These are phyloP conservation scores for Eucommia ulmoides DNA, from an alignment of 257 asterid species.

Conservation along the genomic window DNA sequence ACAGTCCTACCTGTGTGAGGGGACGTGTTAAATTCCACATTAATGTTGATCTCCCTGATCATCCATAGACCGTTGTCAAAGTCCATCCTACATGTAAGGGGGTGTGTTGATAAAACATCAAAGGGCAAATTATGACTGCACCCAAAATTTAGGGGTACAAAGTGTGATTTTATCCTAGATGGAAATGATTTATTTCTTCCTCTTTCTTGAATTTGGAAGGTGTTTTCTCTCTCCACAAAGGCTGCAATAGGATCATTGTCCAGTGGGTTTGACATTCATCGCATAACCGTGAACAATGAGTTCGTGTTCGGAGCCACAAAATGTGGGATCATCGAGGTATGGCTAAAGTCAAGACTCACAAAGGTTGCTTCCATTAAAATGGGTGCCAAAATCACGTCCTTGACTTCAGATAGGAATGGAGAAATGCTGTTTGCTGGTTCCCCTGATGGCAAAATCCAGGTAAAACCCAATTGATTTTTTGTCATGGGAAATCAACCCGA, in stretches of 20 bases:
- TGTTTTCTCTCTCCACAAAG: conserved; percentile 58
- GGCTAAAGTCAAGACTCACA: conserved; percentile 44
- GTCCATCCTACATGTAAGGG: too few species aligned
- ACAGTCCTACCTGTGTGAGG: too few species aligned
- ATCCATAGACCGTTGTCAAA: too few species aligned
- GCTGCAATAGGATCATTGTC: conserved; percentile 46
- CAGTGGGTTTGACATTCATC: conserved; percentile 43
- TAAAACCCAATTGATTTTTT: conserved; percentile 10
- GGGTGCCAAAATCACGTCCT: conserved; percentile 25
- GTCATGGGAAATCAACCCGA: too few species aligned
- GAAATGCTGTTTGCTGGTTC: conserved; percentile 66
- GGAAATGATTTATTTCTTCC: too few species aligned
- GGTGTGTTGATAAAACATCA: too few species aligned
- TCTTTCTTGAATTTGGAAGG: conserved; percentile 24
- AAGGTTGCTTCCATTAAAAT: conserved; percentile 43
- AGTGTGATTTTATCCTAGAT: too few species aligned
- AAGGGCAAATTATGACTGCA: too few species aligned
- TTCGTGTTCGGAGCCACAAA: conserved; percentile 54
- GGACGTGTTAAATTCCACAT: too few species aligned
- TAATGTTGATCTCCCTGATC: too few species aligned
- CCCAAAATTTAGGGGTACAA: too few species aligned
- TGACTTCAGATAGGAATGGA: conserved; percentile 43
- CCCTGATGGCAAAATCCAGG: conserved; percentile 68
- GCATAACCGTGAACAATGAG: conserved; percentile 33
- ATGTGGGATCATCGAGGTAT: conserved; percentile 59